Evolutionary conservation across 257 asterid species (phyloP).

Genomic region (Mitragyna speciosa): DNA sequence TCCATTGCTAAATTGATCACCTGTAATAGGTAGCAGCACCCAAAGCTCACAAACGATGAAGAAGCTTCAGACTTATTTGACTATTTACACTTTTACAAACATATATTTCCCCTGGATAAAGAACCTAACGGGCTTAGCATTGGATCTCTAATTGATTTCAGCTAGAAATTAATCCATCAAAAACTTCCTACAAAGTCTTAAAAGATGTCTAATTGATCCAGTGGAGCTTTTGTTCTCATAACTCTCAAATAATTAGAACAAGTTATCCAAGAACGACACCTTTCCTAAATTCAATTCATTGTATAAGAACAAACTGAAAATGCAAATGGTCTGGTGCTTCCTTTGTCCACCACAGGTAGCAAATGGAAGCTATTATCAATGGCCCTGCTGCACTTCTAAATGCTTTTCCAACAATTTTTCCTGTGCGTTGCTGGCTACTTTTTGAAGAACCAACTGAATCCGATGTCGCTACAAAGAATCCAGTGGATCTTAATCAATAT

Average conservation of each 20-base stretch:
- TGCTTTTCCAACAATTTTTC: constrained; percentile 41
- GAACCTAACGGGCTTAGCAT: no score
- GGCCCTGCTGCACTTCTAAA: constrained; percentile 44
- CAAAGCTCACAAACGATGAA: no score
- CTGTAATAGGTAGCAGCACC: no score
- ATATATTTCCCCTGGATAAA: background rate
- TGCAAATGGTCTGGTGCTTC: constrained; percentile 28
- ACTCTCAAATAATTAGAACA: background rate
- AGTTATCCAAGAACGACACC: background rate
- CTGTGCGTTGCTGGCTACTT: constrained; percentile 28
- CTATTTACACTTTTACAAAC: background rate
- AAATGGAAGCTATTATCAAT: constrained; percentile 32
- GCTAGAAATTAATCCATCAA: background rate
- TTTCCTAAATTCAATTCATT: no score
- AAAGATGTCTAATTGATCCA: no score
- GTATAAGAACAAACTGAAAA: no score
- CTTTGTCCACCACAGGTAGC: constrained; percentile 45
- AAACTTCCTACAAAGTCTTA: background rate
- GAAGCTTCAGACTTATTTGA: background rate
- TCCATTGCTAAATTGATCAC: no score
- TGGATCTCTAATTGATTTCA: background rate
- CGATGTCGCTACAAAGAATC: constrained; percentile 30
- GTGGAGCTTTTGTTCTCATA: background rate
- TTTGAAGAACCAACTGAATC: constrained; percentile 23
- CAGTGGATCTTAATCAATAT: background rate